phyloP scores from a whole-genome alignment of 805 yeast species.

The Starmerella kuoi region DNA sequence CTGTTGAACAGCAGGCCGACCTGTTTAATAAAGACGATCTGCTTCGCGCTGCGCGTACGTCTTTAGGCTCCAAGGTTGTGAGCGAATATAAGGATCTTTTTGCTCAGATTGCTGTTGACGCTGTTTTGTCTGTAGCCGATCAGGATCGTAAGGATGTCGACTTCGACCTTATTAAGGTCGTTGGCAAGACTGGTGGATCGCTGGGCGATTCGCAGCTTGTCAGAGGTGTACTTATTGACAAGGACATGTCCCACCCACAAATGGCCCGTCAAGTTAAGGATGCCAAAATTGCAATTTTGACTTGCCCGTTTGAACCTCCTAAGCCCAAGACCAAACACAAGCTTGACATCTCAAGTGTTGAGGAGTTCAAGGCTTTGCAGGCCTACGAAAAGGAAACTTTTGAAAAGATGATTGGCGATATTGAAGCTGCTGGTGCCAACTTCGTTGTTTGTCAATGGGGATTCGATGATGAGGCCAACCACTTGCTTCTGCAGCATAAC shows the following conservation, averaged over 20 bases:
- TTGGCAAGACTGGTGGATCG: conserved; percentile 92
- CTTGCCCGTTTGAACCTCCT: conserved; percentile 99
- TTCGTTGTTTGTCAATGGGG: conserved; percentile 99
- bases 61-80: conserved; percentile 89
- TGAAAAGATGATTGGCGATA: conserved; percentile 74
- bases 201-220: conserved; percentile 74
- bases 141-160: conserved; percentile 88
- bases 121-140: conserved; percentile 86
- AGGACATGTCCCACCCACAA: conserved; percentile 96
- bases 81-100: conserved; percentile 87
- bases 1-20: conserved; percentile 66
- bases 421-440: conserved; percentile 86
- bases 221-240: conserved; percentile 86
- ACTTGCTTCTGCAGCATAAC: conserved; percentile 71
- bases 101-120: conserved; percentile 95
- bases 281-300: conserved; percentile 84
- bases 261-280: conserved; percentile 75
- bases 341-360: conserved; percentile 83
- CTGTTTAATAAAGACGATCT: conserved; percentile 42
- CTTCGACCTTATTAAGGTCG: conserved; percentile 89
- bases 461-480: conserved; percentile 96
- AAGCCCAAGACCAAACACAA: conserved; percentile 98
- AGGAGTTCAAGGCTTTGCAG: conserved; percentile 84
- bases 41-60: conserved; percentile 85
- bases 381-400: conserved; percentile 85